These are phyloP conservation scores for Sporobolomyces pararoseus DNA, from an alignment of 768 basidiomycete species.

Conservation along the genomic window DNA sequence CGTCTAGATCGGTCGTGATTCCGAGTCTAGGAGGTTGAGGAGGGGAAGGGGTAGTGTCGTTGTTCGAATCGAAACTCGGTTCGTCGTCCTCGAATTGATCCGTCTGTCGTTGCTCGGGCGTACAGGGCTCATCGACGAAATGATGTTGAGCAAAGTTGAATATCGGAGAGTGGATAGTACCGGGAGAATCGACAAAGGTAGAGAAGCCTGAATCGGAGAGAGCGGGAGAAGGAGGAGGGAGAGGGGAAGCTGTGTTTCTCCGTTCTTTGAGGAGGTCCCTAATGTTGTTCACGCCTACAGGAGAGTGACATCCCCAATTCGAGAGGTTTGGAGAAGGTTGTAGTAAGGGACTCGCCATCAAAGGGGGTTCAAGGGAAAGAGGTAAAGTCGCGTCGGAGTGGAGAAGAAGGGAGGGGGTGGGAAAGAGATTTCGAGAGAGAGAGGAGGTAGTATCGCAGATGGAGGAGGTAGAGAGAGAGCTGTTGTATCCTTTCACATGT, in stretches of 20 bases:
- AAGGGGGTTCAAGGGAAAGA: neutral
- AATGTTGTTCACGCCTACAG: neutral
- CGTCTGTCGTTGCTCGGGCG: neutral
- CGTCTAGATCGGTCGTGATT: constrained; percentile 9
- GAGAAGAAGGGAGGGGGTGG: neutral
- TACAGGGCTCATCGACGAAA: constrained; percentile 12
- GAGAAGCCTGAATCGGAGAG: constrained; percentile 26
- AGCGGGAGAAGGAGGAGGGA: constrained; percentile 22
- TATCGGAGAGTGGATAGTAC: constrained; percentile 8
- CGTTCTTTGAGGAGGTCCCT: constrained; percentile 24
- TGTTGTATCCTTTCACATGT: no score
- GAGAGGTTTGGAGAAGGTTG: neutral
- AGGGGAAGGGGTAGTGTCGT: neutral
- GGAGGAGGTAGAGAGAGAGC: no score
- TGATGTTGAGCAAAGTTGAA: constrained; percentile 33
- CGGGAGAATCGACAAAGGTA: constrained; percentile 15
- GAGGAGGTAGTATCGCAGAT: neutral
- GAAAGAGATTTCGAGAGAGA: neutral
- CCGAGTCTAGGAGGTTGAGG: neutral
- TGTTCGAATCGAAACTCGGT: neutral
- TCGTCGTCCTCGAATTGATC: constrained; percentile 8
- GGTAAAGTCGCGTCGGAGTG: neutral
- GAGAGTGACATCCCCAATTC: constrained; percentile 10
- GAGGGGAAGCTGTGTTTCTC: constrained; percentile 9
- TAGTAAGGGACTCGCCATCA: constrained; percentile 16